A percentile compares a stretch with the other conserved stretches of the same genome.
phyloP scores from a whole-genome alignment of 176 grass and related monocot genomes.

The Oryza rufipogon region DNA sequence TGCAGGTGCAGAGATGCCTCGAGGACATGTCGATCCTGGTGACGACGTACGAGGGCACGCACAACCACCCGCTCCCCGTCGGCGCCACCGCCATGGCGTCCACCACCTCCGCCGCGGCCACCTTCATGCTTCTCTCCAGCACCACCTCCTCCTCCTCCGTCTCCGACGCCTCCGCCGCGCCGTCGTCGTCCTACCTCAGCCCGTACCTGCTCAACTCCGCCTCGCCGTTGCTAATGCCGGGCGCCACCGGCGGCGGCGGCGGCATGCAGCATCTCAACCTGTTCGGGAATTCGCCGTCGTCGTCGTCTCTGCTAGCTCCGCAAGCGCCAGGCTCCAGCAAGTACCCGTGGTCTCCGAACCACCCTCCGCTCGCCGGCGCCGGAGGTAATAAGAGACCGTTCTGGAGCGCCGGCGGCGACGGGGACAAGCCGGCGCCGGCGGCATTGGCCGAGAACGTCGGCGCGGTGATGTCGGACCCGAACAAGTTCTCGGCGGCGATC shows the following conservation, averaged over 20 bases:
- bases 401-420: slow-evolving; percentile 45
- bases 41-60: slow-evolving; percentile 97
- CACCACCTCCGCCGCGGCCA: slow-evolving; percentile 66
- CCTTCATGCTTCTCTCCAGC: slow-evolving; percentile 77
- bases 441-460: slow-evolving; percentile 39
- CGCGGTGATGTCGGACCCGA: slow-evolving; percentile 36
- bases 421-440: neutral
- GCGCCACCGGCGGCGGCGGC: neutral
- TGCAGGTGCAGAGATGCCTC: slow-evolving; percentile 86
- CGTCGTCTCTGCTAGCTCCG: slow-evolving; percentile 30
- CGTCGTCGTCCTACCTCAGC: slow-evolving; percentile 61
- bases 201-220: slow-evolving; percentile 62
- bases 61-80: slow-evolving; percentile 96
- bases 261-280: slow-evolving; percentile 43
- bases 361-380: slow-evolving; percentile 3
- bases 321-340: slow-evolving; percentile 39
- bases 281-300: slow-evolving; percentile 23
- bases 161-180: slow-evolving; percentile 41
- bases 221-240: neutral
- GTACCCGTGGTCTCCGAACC: slow-evolving; percentile 53
- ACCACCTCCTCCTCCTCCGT: slow-evolving; percentile 55
- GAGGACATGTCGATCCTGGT: slow-evolving; percentile 97
- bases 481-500: slow-evolving; percentile 52
- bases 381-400: slow-evolving; percentile 48
- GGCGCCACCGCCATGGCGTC: slow-evolving; percentile 94